Conservation (phyloP, 2,329 filamentous ascomycete genomes). For the Penicillium rolfsii region DNA sequence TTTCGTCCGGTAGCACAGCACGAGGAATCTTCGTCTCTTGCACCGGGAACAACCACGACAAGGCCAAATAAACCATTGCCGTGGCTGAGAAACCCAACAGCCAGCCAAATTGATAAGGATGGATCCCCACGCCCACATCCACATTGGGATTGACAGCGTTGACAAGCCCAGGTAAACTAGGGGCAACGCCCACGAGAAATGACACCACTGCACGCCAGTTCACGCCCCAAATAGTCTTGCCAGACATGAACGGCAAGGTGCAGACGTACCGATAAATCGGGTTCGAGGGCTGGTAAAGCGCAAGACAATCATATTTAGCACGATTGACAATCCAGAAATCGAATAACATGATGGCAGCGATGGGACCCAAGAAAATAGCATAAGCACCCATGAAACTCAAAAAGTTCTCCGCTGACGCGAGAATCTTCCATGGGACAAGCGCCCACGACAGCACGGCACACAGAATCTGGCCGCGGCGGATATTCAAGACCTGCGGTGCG, state of each 20-base stretch:
- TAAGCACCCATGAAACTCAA: conserved; percentile 69
- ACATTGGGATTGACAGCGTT: conserved; percentile 45
- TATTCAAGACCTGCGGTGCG: conserved; percentile 59
- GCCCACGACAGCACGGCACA: conserved; percentile 61
- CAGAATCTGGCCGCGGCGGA: conserved; percentile 59
- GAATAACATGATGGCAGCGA: conserved; percentile 62
- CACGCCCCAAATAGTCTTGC: conserved; percentile 45
- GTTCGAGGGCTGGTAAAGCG: conserved; percentile 53
- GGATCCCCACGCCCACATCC: conserved; percentile 52
- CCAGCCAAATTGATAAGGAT: conserved; percentile 69
- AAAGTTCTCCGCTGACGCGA: conserved; percentile 61
- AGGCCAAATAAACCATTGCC: conserved; percentile 57
- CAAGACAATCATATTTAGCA: conserved; percentile 55
- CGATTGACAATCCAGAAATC: conserved; percentile 64
- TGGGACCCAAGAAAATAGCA: conserved; percentile 66
- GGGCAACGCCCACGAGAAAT: conserved; percentile 60
- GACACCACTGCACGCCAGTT: conserved; percentile 65
- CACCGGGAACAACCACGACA: conserved; percentile 56
- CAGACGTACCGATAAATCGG: conserved; percentile 55
- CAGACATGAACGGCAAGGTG: conserved; percentile 10
- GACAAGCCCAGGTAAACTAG: conserved; percentile 60
- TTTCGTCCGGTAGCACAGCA: conserved; percentile 43
- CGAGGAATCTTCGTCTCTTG: conserved; percentile 53
- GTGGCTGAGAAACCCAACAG: conserved; percentile 63
- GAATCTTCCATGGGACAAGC: conserved; percentile 68